Conservation (phyloP, 805 yeast genomes). For the Lipomyces japonicus region DNA sequence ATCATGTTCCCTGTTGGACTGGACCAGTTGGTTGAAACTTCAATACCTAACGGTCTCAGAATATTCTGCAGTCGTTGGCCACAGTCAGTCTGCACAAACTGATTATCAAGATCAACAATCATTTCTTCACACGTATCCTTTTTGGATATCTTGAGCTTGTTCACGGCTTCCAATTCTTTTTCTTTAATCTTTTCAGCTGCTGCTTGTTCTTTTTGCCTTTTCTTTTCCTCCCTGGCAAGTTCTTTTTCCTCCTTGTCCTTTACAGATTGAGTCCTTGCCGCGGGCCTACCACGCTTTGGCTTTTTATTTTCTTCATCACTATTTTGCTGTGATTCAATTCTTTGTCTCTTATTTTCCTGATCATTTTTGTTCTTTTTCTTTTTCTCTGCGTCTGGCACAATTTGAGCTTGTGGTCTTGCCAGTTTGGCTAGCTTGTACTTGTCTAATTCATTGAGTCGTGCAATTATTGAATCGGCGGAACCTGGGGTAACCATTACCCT, state of each 20-base stretch:
- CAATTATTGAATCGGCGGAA: too few species aligned
- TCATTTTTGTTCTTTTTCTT: neutral
- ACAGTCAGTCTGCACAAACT: slow-evolving; percentile 4
- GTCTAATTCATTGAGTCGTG: too few species aligned
- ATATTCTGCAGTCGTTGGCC: slow-evolving; percentile 12
- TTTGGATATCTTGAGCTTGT: slow-evolving; percentile 14
- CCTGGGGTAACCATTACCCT: too few species aligned
- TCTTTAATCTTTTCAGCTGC: slow-evolving; percentile 12
- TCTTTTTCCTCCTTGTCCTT: slow-evolving; percentile 4
- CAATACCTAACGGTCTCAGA: slow-evolving; percentile 6
- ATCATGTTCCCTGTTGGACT: slow-evolving; percentile 19
- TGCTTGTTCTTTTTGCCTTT: slow-evolving; percentile 12
- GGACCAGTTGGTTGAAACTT: slow-evolving; percentile 8
- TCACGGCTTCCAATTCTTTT: slow-evolving; percentile 20
- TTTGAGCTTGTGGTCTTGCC: too few species aligned
- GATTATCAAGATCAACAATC: slow-evolving; percentile 26
- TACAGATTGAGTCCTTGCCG: neutral
- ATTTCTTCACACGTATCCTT: slow-evolving; percentile 20
- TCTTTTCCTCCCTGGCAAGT: slow-evolving; percentile 4
- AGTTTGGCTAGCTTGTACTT: too few species aligned
- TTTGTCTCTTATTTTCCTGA: slow-evolving; percentile 1
- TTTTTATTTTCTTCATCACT: neutral
- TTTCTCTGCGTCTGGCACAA: too few species aligned
- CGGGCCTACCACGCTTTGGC: slow-evolving; percentile 7
- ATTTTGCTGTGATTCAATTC: neutral